These are phyloP conservation scores for Hyphodiscus hymeniophilus DNA, from an alignment of 495 filamentous ascomycete genomes.

Conservation along the genomic window DNA sequence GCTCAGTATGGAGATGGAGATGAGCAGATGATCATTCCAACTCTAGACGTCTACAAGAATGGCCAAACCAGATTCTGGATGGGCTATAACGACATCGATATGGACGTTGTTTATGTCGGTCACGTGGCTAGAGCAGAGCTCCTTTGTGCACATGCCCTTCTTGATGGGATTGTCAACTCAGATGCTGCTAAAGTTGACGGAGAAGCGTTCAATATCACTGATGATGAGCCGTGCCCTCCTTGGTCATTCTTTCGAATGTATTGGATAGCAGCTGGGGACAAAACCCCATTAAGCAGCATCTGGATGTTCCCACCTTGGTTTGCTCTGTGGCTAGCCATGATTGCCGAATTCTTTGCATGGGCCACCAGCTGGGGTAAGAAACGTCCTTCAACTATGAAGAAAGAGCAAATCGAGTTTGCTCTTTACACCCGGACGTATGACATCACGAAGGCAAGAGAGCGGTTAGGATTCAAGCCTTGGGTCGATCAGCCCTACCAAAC, in stretches of 20 bases:
- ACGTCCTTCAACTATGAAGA: slow-evolving; percentile 1
- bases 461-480: slow-evolving; percentile 12
- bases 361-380: slow-evolving; percentile 4
- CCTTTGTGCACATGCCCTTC: slow-evolving; percentile 45
- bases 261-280: slow-evolving; percentile 60
- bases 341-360: slow-evolving; percentile 10
- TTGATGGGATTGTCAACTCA: slow-evolving; percentile 46
- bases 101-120: slow-evolving; percentile 73
- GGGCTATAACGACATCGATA: slow-evolving; percentile 77
- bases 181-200: slow-evolving; percentile 63
- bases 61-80: slow-evolving; percentile 72
- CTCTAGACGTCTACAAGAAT: slow-evolving; percentile 55
- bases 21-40: slow-evolving; percentile 46
- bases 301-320: slow-evolving; percentile 7
- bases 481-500: slow-evolving; percentile 3
- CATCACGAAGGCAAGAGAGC: slow-evolving; percentile 8
- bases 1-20: slow-evolving; percentile 89
- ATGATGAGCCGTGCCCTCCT: slow-evolving; percentile 84
- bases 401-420: slow-evolving; percentile 11
- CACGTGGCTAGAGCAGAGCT: slow-evolving; percentile 69
- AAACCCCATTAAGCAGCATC: slow-evolving; percentile 4
- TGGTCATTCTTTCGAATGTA: slow-evolving; percentile 80
- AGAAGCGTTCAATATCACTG: slow-evolving; percentile 92
- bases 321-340: slow-evolving; percentile 5
- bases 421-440: slow-evolving; percentile 13